A percentile compares a stretch with the other conserved stretches of the same genome.
Conservation (phyloP, 108 stramenopile species). For the Aurantiochytrium sp. region DNA sequence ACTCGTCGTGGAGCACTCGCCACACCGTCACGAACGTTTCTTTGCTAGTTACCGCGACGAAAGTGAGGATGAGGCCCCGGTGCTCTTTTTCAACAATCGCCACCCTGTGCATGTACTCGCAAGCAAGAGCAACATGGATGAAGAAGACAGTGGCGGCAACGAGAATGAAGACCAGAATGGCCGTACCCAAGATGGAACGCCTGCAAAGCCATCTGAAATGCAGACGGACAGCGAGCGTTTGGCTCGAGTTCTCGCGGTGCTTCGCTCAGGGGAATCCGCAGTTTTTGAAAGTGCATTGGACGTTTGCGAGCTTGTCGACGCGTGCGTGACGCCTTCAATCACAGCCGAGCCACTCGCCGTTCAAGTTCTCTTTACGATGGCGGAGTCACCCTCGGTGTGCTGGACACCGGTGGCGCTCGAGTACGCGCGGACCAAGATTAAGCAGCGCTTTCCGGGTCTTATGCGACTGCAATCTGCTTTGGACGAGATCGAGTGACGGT, state of each 20-base stretch:
- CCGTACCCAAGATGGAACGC: not conserved
- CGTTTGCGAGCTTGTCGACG: not conserved
- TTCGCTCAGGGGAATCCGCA: not conserved
- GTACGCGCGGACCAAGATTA: too few species aligned
- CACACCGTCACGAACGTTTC: not conserved
- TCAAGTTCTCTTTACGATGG: not conserved
- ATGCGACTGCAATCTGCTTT: too few species aligned
- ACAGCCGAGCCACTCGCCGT: not conserved
- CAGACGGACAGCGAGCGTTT: not conserved
- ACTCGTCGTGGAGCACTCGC: not conserved
- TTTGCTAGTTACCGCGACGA: not conserved
- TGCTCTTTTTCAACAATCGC: not conserved
- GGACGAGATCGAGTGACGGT: too few species aligned
- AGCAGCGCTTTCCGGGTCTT: too few species aligned
- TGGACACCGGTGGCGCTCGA: not conserved
- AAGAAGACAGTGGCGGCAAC: not conserved
- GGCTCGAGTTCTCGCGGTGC: not conserved
- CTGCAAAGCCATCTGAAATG: not conserved
- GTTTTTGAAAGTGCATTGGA: not conserved
- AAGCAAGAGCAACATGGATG: too few species aligned
- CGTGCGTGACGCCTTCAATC: not conserved
- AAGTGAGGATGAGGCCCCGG: not conserved
- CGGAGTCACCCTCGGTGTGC: not conserved
- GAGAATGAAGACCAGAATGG: not conserved
- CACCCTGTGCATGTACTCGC: not conserved